These are phyloP conservation scores for Amylostereum areolatum DNA, from an alignment of 1,284 basidiomycete species.

Conservation along the genomic window DNA sequence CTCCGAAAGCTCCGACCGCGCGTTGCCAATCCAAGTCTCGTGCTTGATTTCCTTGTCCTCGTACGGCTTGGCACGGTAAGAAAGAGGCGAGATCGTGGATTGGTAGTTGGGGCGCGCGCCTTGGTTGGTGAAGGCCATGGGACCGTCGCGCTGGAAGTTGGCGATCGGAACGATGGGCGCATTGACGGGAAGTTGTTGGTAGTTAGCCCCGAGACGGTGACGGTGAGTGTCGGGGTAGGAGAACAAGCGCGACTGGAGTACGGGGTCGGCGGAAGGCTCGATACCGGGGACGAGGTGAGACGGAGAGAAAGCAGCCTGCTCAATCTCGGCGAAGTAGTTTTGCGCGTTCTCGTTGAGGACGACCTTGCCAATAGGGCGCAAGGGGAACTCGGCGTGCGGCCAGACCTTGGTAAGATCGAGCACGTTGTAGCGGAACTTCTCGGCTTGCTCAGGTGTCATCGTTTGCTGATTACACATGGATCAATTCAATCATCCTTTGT, in stretches of 20 bases:
- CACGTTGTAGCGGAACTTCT: constrained; percentile 82
- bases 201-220: constrained; percentile 83
- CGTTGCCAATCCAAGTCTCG: constrained; percentile 71
- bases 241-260: constrained; percentile 90
- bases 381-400: constrained; percentile 82
- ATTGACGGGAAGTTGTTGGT: constrained; percentile 88
- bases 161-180: constrained; percentile 64
- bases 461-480: constrained; percentile 45
- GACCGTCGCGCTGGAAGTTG: constrained; percentile 85
- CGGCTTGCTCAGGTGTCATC: constrained; percentile 88
- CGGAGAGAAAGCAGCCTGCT: constrained; percentile 84
- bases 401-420: constrained; percentile 91
- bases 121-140: constrained; percentile 70
- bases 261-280: constrained; percentile 85
- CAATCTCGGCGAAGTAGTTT: constrained; percentile 85
- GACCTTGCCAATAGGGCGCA: constrained; percentile 80
- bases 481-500: neutral
- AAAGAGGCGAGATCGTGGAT: constrained; percentile 63
- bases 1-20: constrained; percentile 69
- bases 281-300: constrained; percentile 84
- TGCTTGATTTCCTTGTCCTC: constrained; percentile 42
- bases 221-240: constrained; percentile 94
- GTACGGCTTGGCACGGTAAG: constrained; percentile 40
- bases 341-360: constrained; percentile 82
- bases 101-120: constrained; percentile 84